Evolutionary conservation across 2,329 filamentous ascomycete genomes (phyloP), one percentile per base, ranked within the genome.

Genomic region (Botrytis tulipae): DNA sequence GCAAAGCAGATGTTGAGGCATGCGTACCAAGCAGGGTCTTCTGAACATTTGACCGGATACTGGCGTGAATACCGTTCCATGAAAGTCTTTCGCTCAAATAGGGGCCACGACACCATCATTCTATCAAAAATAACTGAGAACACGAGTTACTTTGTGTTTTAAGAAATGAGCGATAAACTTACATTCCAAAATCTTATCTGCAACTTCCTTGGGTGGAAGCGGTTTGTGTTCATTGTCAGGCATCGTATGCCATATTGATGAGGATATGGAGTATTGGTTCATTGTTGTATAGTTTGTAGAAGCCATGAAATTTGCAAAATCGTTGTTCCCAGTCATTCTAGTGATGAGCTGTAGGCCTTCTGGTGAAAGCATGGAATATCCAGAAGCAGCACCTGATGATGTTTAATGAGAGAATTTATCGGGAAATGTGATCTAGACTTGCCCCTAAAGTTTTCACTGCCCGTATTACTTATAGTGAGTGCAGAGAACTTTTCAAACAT

Each of bases 361-460:
- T 32, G 77, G 77, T 35, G 78, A 78, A 67, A 79, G 75, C 63
- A 79, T 69, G 44, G 77, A 77, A 72, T 78, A 78, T 5, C 77
- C 77, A 68, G 78, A 79, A 22, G 78, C 72, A 37, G 70, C 75
- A 54, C 77, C 77, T 78, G 65, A 59, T 48, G 14, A 74, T 29
- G 18, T 73, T 44, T 66, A 68, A 74, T 44, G 67, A 63, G 48
- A 37, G 32, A 69, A 67, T 57, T 57, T 4, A 44, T 48, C 51
- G 14, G 44, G 16, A 29, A 29, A 37, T 54, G 40, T 35, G 60
- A 73, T 71, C 37, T 46, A 61, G n/a, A 72, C 70, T 65, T 74
- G 75, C 77, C 77, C 16, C 76, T 73, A 72, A 78, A 79, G 60
- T 75, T 75, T 20, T 74, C 63, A 69, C 48, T 71, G 22, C 76